phyloP scores from a whole-genome alignment of 352 stramenopile species.

The Pythium phragmitis region DNA sequence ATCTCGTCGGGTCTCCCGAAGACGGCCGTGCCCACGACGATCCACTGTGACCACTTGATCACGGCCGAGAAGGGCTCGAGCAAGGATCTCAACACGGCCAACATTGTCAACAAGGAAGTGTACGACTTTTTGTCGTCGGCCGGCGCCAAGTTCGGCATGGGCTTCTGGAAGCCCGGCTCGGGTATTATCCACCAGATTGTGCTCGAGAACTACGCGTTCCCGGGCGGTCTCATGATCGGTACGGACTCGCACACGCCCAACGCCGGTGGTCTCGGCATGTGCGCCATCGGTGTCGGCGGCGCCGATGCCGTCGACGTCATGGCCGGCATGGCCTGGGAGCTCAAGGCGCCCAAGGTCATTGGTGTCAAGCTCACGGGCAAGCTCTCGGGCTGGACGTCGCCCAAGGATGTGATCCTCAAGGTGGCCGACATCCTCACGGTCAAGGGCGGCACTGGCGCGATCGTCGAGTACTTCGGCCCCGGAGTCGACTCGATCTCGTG shows the following conservation, averaged over 20 bases:
- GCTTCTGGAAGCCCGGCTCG: conserved; percentile 93
- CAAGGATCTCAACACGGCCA: conserved; percentile 86
- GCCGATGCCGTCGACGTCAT: conserved; percentile 93
- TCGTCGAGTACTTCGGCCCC: conserved; percentile 94
- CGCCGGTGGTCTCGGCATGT: conserved; percentile 92
- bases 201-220: conserved; percentile 95
- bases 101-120: conserved; percentile 90
- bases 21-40: conserved; percentile 91
- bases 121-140: conserved; percentile 93
- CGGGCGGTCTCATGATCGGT: conserved; percentile 93
- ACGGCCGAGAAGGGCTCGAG: conserved; percentile 90
- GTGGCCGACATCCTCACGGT: conserved; percentile 93
- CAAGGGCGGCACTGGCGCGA: conserved; percentile 92
- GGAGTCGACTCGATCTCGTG: conserved; percentile 93
- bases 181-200: conserved; percentile 96
- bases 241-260: conserved; percentile 95
- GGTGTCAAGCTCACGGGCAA: conserved; percentile 93
- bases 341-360: conserved; percentile 95
- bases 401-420: conserved; percentile 95
- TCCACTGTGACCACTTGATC: conserved; percentile 96
- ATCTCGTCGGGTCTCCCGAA: conserved; percentile 93
- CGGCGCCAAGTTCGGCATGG: conserved; percentile 93
- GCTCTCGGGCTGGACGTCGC: conserved; percentile 91
- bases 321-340: conserved; percentile 93
- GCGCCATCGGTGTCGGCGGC: conserved; percentile 91